Base-by-base conservation (phyloP, 176 grass and related monocot species). In the Eleusine coracana region DNA sequence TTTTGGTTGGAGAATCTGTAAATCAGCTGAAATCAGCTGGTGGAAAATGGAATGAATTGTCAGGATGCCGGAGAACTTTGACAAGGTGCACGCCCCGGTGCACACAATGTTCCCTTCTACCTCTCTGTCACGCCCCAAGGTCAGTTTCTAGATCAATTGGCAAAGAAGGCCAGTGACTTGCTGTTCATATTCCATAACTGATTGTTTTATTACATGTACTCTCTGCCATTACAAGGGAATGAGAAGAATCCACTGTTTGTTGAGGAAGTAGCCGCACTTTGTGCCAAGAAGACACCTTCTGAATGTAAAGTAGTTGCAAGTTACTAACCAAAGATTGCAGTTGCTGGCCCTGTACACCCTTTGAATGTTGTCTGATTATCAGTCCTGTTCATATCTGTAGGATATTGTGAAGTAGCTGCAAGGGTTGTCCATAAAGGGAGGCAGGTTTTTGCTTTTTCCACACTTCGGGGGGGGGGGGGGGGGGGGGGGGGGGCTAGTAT, bases 31-130 rank as follows among this genome's bases (percentile, higher is more conserved):
- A 58, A 69, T 58, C 31, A 82, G 65, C 42, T 67, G 62, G 18
- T 36, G 50, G 42, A 4, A 27, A 20, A 50, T 34, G 78, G 40
- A 40, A 14, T 78, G 25, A 2, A 51, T 66, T 45, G 52, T 56
- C 71, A 87, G 86, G 73, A 76, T 87, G 66, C 45, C 1, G 1
- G 80, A 71, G 86, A 79, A 87, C 73, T 87, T 87, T 6, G 46
- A 83, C 18, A 66, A 66, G 48, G 80, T 18, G 5, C 86, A 88
- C 2, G 80, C 80, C 1, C 67, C 1, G 66, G 86, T 17, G 79
- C 85, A 51, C 72, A 5, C 41, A 87, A 87, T 20, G 17, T 82
- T 31, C 72, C 85, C 54, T 87, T 83, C 80, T 88, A 88, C 25
- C 44, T 78, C 36, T 18, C 56, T 0, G 80, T 83, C 23, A 82